Base-by-base conservation (phyloP, 805 yeast species). In the Metschnikowia lochheadii region DNA sequence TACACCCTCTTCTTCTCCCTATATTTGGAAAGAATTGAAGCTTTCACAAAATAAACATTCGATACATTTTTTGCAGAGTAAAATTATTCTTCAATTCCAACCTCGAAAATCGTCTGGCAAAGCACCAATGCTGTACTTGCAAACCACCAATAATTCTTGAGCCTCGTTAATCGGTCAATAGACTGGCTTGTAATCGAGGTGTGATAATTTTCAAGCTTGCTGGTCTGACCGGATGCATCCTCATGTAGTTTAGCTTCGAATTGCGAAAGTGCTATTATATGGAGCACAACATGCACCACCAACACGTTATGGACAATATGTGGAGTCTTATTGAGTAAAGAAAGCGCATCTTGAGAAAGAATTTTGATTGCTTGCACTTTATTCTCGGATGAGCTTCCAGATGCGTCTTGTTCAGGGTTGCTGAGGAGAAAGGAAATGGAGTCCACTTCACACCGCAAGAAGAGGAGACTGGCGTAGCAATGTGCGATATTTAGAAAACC, bases 1-100 rank as follows among this genome's bases (percentile, higher is more conserved):
- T 56, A 20, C 49, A 48, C 40, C 41, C 57, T 10, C 44, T 57
- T 29, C 36, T 49, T 32, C 48, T 57, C 20, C 60, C 60, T 7
- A 46, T 53, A 3, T 41, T 53, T 13, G 58, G 56, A 10, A 40
- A 40, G 13, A 40, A 40, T 15, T 40, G 17, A 26, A 6, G 6
- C 33, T 26, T 29, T 26, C 32, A 26, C 11, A 26, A 26, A 26
- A 10, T 26, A 26, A 26, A 26, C 29, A 26, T 8, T 8, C 1
- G 29, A 26, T 26, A 8, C 29, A 26, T 5, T 8, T 26, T 26
- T 26, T 26, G 11, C 29, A 10, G 11, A 26, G 29, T 26, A 20
- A 15, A 8, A 29, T 6, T 2, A 15, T 21, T 15, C 10, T 26
- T 14, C 34, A 21, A 6, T 17, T 26, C 21, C 34, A 31, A 32